Evolutionary conservation across 1,284 basidiomycete genomes (phyloP).

Genomic region (Ceratobasidium sp.): DNA sequence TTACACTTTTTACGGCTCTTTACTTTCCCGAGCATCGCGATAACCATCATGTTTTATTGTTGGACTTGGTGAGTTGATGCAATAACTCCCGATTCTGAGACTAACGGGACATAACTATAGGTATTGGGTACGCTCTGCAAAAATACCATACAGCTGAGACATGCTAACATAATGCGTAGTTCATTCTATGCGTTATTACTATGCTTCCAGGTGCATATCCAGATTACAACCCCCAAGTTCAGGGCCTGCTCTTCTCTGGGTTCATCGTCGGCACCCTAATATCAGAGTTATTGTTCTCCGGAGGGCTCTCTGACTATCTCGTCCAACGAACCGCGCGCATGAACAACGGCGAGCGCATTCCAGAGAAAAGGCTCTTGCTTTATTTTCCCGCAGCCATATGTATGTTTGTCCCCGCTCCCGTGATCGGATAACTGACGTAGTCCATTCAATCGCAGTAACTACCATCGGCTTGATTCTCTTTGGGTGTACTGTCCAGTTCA

Average conservation of each 20-base stretch:
- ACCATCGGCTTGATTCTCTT: conserved; percentile 41
- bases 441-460: conserved; percentile 8
- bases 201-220: conserved; percentile 41
- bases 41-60: conserved; percentile 42
- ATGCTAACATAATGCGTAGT: conserved; percentile 19
- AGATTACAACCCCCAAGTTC: conserved; percentile 38
- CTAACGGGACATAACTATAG: conserved; percentile 14
- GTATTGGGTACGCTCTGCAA: conserved; percentile 40
- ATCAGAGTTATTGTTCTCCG: conserved; percentile 41
- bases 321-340: conserved; percentile 36
- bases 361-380: conserved; percentile 41
- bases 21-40: conserved; percentile 40
- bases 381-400: conserved; percentile 39
- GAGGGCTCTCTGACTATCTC: conserved; percentile 41
- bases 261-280: conserved; percentile 41
- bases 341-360: conserved; percentile 29
- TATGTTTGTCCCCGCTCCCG: not conserved
- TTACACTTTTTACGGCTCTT: conserved; percentile 39
- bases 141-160: not conserved
- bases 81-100: not conserved
- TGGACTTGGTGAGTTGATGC: conserved; percentile 41
- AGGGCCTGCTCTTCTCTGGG: conserved; percentile 41
- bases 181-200: conserved; percentile 41
- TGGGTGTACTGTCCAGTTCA: conserved; percentile 37
- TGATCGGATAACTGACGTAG: not conserved